phyloP scores from a whole-genome alignment of 1,284 basidiomycete species.

The Naganishia cerealis region DNA sequence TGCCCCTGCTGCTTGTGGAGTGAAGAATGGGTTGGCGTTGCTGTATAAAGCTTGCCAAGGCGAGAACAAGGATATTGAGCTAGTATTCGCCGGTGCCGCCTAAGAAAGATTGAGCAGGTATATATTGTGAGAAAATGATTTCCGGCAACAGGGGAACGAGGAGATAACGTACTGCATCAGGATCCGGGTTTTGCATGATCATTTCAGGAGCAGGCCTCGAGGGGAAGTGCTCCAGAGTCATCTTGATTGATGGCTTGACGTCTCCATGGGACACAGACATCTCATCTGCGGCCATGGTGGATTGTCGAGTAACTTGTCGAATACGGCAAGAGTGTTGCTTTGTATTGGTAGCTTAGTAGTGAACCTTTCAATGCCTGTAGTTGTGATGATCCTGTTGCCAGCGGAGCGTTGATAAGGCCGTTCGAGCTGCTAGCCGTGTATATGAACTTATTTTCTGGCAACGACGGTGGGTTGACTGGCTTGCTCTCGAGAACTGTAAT shows the following conservation, averaged over 20 bases:
- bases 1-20: slow-evolving; percentile 1
- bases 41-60: slow-evolving; percentile 25
- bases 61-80: slow-evolving; percentile 9
- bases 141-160: not conserved
- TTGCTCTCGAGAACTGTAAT: not conserved
- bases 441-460: not conserved
- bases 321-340: not conserved
- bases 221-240: slow-evolving; percentile 17
- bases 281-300: slow-evolving; percentile 8
- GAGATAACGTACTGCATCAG: not conserved
- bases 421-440: not conserved
- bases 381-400: too few species aligned
- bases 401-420: too few species aligned
- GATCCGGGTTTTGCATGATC: not conserved
- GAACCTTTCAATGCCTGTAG: too few species aligned
- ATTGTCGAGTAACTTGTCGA: not conserved
- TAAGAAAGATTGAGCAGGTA: not conserved
- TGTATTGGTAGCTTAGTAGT: too few species aligned
- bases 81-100: not conserved
- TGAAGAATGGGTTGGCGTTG: slow-evolving; percentile 13
- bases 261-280: not conserved
- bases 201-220: not conserved
- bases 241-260: slow-evolving; percentile 10
- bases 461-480: too few species aligned
- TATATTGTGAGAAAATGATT: not conserved